Evolutionary conservation across 306 rosid species (phyloP).

Genomic region (Prunus campanulata): DNA sequence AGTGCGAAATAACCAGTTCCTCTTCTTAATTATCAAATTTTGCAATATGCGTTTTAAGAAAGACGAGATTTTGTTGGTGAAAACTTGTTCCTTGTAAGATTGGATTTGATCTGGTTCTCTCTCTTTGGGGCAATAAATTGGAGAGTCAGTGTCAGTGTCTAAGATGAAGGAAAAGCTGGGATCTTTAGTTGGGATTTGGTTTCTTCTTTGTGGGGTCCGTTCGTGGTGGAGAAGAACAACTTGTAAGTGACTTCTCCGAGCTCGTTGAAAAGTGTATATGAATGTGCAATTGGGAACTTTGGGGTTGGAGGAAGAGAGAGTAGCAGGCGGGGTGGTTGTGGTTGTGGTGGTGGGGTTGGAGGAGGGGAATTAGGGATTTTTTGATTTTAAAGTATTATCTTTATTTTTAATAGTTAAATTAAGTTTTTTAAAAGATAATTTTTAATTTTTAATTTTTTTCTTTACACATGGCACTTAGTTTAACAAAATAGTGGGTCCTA

Average conservation of each 20-base stretch:
- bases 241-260: slow-evolving; percentile 46
- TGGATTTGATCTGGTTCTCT: slow-evolving; percentile 25
- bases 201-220: too few relatives aligned
- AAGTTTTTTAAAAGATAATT: too few relatives aligned
- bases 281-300: slow-evolving; percentile 96
- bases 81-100: not conserved
- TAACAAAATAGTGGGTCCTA: too few relatives aligned
- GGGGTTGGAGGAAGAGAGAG: slow-evolving; percentile 74
- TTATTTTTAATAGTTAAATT: too few relatives aligned
- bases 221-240: too few relatives aligned
- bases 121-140: not conserved
- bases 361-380: too few relatives aligned
- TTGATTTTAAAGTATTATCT: too few relatives aligned
- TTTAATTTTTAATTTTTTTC: too few relatives aligned
- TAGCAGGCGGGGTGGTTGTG: too few relatives aligned
- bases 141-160: slow-evolving; percentile 7
- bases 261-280: slow-evolving; percentile 55
- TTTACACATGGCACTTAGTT: too few relatives aligned
- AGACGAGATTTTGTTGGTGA: not conserved
- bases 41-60: slow-evolving; percentile 34
- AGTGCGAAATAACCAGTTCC: slow-evolving; percentile 19
- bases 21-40: not conserved
- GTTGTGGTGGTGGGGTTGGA: too few relatives aligned
- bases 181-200: slow-evolving; percentile 18
- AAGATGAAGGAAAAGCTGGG: slow-evolving; percentile 42